Evolutionary conservation across 1,284 basidiomycete genomes (phyloP).

Genomic region (Thecaphora frezii): DNA sequence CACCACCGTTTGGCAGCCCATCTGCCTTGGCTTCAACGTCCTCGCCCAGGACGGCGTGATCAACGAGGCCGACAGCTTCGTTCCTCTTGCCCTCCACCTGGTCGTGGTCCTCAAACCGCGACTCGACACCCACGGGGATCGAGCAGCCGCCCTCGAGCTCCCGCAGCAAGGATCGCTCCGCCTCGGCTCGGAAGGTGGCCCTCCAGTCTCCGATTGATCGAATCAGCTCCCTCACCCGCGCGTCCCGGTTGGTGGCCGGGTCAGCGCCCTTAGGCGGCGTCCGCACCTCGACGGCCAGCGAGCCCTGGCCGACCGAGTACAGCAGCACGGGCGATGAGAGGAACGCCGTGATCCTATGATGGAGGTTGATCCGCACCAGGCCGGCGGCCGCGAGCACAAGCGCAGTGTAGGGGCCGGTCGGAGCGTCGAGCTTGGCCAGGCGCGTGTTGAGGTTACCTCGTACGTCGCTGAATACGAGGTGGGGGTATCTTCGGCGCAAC

Average conservation of each 20-base stretch:
- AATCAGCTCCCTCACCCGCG: constrained; percentile 44
- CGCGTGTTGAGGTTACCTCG: constrained; percentile 68
- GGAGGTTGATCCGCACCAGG: constrained; percentile 76
- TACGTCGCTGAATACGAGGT: constrained; percentile 82
- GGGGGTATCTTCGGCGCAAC: constrained; percentile 76
- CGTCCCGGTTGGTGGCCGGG: constrained; percentile 46
- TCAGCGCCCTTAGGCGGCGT: constrained; percentile 52
- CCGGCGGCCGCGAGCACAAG: constrained; percentile 93
- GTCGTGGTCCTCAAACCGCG: constrained; percentile 58
- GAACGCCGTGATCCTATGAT: constrained; percentile 75
- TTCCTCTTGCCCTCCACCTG: constrained; percentile 44
- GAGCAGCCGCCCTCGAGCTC: constrained; percentile 94
- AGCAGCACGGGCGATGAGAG: constrained; percentile 72
- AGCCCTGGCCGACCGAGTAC: constrained; percentile 92
- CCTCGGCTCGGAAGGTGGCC: constrained; percentile 47
- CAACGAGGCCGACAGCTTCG: constrained; percentile 38
- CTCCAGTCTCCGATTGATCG: constrained; percentile 54
- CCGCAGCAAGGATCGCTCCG: constrained; percentile 80
- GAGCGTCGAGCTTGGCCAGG: constrained; percentile 84
- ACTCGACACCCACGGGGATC: constrained; percentile 88
- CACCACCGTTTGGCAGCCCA: constrained; percentile 26
- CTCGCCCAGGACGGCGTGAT: constrained; percentile 28
- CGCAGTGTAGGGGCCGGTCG: constrained; percentile 79
- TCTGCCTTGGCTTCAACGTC: constrained; percentile 19
- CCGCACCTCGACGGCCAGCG: constrained; percentile 85